Base-by-base conservation (phyloP, 495 filamentous ascomycete species). In the Neurospora sp. region DNA sequence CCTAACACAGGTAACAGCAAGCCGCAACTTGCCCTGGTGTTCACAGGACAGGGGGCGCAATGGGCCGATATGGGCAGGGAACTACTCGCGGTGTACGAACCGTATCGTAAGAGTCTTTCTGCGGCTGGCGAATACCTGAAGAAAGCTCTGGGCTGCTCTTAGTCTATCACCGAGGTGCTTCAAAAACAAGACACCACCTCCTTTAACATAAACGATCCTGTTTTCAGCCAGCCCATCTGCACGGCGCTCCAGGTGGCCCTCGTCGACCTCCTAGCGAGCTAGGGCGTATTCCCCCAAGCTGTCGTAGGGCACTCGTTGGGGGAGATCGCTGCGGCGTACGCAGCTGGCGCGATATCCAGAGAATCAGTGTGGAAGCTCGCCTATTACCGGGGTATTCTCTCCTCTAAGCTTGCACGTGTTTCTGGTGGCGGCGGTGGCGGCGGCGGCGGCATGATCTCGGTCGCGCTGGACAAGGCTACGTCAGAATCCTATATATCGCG, bases 251-350 rank as follows among this genome's bases (percentile, higher is more conserved):
- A 88, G 72, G 78, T 88, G 31, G 85, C 84, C 6, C 74, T 91
- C 9, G 87, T 89, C 0, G 85, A 88, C 34, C 75, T 91, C 6
- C 77, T 90, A 4, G 73, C 73, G 13, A 81, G 80, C 40, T 87
- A 85, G 82, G 82, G 82, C 28, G 81, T 90, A 17, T 5, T 84
- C 2, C 59, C 88, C 0, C 73, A 73, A 17, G 77, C 83, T 34
- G 87, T 89, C 0, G 81, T 88, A 8, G 89, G 89, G 0, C 89
- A 91, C 74, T 90, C 88, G 11, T 88, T 85, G 75, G 89, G 89
- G 28, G 89, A 91, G 74, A 89, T 90, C 62, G 84, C 81, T 21
- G 86, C 85, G 2, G 84, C 85, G 1, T 86, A 84, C 71, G 80
- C 83, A 10, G 77, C 78, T 7, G 84, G 84, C 5, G 78, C 80